Evolutionary conservation across 2,329 filamentous ascomycete species (phyloP).

Genomic region (Xylaria multiplex): DNA sequence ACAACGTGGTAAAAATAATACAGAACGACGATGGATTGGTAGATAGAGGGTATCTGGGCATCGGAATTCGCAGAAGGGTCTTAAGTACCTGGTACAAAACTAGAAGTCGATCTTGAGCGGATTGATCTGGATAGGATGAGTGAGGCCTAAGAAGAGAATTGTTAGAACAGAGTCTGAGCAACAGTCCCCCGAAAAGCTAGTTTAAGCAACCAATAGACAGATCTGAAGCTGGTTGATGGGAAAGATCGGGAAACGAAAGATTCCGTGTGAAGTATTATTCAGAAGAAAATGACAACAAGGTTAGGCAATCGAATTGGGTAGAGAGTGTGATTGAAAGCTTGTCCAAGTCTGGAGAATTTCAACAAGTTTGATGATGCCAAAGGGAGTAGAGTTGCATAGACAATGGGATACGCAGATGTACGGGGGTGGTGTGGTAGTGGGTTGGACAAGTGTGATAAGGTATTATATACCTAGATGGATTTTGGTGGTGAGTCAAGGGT

Average conservation of each 20-base stretch:
- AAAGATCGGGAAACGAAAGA: not conserved
- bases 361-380: not conserved
- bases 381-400: not conserved
- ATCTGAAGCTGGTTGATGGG: not conserved
- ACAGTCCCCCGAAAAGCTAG: not conserved
- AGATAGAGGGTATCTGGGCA: not conserved
- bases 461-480: not conserved
- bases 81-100: slow-evolving; percentile 45
- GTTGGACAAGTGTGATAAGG: not conserved
- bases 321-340: not conserved
- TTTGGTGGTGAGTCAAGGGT: too few species aligned
- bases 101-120: slow-evolving; percentile 36
- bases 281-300: not conserved
- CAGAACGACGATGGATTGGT: not conserved
- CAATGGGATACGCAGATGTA: not conserved
- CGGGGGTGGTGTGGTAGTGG: not conserved
- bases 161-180: slow-evolving; percentile 13
- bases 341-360: not conserved
- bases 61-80: not conserved
- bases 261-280: not conserved
- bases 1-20: not conserved
- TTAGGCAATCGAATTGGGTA: not conserved
- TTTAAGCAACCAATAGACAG: not conserved
- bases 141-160: slow-evolving; percentile 35
- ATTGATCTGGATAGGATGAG: slow-evolving; percentile 40